Conservation (phyloP, 257 asterid species). For the Scutellaria baicalensis region DNA sequence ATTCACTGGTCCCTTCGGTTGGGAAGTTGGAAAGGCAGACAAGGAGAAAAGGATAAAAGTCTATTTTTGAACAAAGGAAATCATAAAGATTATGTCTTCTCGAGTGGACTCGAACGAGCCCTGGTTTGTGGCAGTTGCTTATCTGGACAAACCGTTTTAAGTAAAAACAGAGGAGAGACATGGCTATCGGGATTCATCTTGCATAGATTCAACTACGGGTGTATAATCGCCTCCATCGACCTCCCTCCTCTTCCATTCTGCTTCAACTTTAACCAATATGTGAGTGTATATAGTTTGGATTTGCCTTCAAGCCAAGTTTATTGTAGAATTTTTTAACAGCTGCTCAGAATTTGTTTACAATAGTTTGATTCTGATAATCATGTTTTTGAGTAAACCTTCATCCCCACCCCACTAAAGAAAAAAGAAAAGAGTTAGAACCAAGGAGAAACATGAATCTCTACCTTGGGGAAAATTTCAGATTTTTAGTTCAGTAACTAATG, state of each 20-base stretch:
- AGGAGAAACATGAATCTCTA: not conserved
- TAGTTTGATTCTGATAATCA: slow-evolving; percentile 24
- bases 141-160: slow-evolving; percentile 35
- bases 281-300: slow-evolving; percentile 64
- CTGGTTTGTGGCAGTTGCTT: slow-evolving; percentile 28
- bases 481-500: no score
- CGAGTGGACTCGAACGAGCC: slow-evolving; percentile 33
- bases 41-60: slow-evolving; percentile 15
- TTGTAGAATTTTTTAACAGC: slow-evolving; percentile 31
- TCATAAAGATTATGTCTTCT: slow-evolving; percentile 19
- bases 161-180: slow-evolving; percentile 21
- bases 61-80: slow-evolving; percentile 28
- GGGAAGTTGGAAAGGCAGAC: slow-evolving; percentile 22
- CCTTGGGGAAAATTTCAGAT: no score
- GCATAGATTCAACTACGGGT: slow-evolving; percentile 7
- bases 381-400: not conserved
- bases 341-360: slow-evolving; percentile 19
- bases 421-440: not conserved
- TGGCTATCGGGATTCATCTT: not conserved
- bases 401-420: not conserved
- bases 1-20: slow-evolving; percentile 18
- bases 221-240: slow-evolving; percentile 22
- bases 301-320: slow-evolving; percentile 35
- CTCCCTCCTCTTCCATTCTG: not conserved
- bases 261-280: slow-evolving; percentile 30